Conservation (phyloP, 345 rosid genomes). For the Lepidium didymum region DNA sequence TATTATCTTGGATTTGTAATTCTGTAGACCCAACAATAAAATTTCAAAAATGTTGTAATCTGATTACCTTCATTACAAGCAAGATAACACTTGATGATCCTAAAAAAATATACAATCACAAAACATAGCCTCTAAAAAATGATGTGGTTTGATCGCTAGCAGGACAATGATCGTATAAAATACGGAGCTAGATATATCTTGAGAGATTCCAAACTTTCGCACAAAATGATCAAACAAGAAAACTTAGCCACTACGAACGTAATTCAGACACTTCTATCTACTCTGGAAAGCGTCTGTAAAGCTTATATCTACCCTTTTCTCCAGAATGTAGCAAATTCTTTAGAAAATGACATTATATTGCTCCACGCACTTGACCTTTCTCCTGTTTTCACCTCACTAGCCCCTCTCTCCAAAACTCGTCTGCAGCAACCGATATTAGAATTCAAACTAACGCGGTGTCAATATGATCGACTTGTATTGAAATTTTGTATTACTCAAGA, state of each 20-base stretch:
- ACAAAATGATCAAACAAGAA: neutral
- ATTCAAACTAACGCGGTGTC: neutral
- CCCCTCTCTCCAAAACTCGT: neutral
- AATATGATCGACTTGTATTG: neutral
- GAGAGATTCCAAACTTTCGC: neutral
- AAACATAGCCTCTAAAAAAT: neutral
- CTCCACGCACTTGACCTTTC: constrained; percentile 22
- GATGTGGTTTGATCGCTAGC: neutral
- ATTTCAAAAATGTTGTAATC: neutral
- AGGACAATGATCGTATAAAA: neutral
- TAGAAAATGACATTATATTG: constrained; percentile 18
- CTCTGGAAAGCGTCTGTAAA: neutral
- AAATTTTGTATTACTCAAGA: neutral
- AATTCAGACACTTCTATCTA: neutral
- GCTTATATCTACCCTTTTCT: constrained; percentile 9
- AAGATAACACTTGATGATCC: neutral
- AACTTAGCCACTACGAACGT: constrained; percentile 1
- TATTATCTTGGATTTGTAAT: neutral
- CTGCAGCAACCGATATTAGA: constrained; percentile 9
- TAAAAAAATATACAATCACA: neutral
- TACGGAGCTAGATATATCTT: neutral
- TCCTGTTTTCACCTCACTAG: neutral
- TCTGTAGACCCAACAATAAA: neutral
- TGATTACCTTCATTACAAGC: neutral
- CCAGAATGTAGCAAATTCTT: constrained; percentile 13